phyloP scores from a whole-genome alignment of 495 filamentous ascomycete species.

The Penicillium arizonense region DNA sequence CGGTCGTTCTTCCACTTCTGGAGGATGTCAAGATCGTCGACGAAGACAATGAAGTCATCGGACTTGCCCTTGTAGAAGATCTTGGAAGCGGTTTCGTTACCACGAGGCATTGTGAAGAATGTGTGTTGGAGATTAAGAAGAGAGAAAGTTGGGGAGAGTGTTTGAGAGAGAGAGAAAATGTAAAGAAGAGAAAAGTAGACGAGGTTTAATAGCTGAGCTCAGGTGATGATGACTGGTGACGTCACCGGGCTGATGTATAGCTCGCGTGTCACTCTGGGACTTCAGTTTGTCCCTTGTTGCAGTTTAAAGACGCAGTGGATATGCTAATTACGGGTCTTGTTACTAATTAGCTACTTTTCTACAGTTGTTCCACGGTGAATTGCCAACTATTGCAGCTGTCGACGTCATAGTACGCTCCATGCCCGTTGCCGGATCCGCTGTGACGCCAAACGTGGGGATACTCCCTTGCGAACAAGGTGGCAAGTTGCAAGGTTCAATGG shows the following conservation, averaged over 20 bases:
- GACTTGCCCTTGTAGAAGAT: conserved; percentile 85
- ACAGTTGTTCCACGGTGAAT: background rate
- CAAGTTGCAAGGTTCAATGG: conserved; percentile 9
- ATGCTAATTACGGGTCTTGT: background rate
- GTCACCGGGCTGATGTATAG: conserved; percentile 21
- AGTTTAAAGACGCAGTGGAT: background rate
- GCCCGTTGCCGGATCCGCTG: conserved; percentile 6
- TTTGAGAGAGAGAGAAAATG: background rate
- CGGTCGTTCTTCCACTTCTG: conserved; percentile 83
- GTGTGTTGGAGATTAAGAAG: conserved; percentile 17
- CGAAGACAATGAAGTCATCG: conserved; percentile 90
- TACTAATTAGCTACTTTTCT: background rate
- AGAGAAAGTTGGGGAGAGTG: conserved; percentile 5
- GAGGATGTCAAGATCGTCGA: conserved; percentile 69
- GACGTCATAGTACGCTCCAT: conserved; percentile 10
- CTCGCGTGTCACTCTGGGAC: conserved; percentile 16
- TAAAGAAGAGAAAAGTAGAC: conserved; percentile 11
- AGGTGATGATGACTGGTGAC: conserved; percentile 28
- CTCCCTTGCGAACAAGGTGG: background rate
- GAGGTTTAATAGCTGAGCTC: conserved; percentile 9
- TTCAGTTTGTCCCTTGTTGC: conserved; percentile 1
- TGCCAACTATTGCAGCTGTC: conserved; percentile 8
- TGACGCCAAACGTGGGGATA: conserved; percentile 13
- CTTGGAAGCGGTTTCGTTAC: conserved; percentile 71
- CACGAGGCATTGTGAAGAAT: conserved; percentile 66